Evolutionary conservation across 2,329 filamentous ascomycete species (phyloP).

Genomic region (Paecilomyces variotii): DNA sequence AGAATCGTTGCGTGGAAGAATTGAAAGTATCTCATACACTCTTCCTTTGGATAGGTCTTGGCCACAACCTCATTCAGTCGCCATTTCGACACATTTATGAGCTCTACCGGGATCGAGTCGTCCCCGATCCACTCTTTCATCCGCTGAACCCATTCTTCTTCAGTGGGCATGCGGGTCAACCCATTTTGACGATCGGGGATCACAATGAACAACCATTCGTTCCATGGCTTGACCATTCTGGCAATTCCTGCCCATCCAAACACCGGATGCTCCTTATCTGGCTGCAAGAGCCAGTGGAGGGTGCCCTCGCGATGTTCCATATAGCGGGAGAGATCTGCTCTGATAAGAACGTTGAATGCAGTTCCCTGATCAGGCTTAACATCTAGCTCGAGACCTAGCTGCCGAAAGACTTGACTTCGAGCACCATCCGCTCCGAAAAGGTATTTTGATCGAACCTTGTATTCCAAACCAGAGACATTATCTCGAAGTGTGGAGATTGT

Average conservation of each 20-base stretch:
- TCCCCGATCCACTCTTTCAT: slow-evolving; percentile 49
- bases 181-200: slow-evolving; percentile 31
- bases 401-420: slow-evolving; percentile 37
- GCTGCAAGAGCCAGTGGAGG: slow-evolving; percentile 53
- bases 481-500: slow-evolving; percentile 31
- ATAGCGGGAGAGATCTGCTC: slow-evolving; percentile 40
- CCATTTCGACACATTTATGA: slow-evolving; percentile 52
- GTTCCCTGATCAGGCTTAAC: slow-evolving; percentile 40
- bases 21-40: slow-evolving; percentile 24
- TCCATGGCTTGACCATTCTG: slow-evolving; percentile 57
- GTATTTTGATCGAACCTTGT: slow-evolving; percentile 46
- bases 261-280: slow-evolving; percentile 43
- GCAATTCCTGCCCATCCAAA: slow-evolving; percentile 46
- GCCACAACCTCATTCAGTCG: slow-evolving; percentile 55
- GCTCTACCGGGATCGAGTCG: slow-evolving; percentile 42
- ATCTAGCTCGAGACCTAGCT: slow-evolving; percentile 41
- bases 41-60: slow-evolving; percentile 46
- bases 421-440: slow-evolving; percentile 54
- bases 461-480: slow-evolving; percentile 27
- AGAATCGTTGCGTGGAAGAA: no score
- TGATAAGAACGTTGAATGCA: slow-evolving; percentile 43
- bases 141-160: slow-evolving; percentile 40
- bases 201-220: slow-evolving; percentile 54
- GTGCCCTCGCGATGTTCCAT: slow-evolving; percentile 43
- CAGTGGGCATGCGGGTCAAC: slow-evolving; percentile 32